These are phyloP conservation scores for Oenanthe sinensis DNA, from an alignment of 129 eudicot species.

Conservation along the genomic window DNA sequence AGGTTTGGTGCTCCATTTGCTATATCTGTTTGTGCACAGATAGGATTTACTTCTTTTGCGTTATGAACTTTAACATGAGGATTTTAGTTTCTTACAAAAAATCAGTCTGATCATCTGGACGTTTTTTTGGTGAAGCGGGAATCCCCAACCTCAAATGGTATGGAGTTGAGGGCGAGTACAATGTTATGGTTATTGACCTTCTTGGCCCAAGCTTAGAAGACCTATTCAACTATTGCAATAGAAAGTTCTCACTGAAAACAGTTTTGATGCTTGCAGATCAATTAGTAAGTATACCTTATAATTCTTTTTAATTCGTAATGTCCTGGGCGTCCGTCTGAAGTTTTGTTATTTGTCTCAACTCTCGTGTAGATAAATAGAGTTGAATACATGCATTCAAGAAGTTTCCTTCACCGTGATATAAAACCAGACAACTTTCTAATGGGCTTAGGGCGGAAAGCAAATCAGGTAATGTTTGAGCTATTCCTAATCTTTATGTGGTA, in stretches of 20 bases:
- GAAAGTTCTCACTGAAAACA: constrained; percentile 81
- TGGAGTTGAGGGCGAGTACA: constrained; percentile 90
- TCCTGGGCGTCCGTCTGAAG: constrained; percentile 8
- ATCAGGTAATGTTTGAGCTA: constrained; percentile 28
- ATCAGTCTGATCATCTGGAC: constrained; percentile 12
- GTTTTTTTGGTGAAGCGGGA: constrained; percentile 55
- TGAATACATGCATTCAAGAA: constrained; percentile 45
- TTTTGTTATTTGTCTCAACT: background rate
- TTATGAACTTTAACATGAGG: background rate
- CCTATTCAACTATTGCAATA: constrained; percentile 85
- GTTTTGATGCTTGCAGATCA: constrained; percentile 99
- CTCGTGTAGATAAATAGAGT: constrained; percentile 39
- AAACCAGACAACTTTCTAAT: constrained; percentile 50
- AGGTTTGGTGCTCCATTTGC: background rate
- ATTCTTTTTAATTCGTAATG: background rate
- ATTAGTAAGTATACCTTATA: constrained; percentile 43
- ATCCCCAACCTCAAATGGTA: constrained; percentile 92
- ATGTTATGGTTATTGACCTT: constrained; percentile 95
- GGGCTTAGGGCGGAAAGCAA: constrained; percentile 57
- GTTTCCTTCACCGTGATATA: constrained; percentile 54
- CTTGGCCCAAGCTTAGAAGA: constrained; percentile 98
- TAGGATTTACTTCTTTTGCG: background rate
- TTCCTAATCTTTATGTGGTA: background rate
- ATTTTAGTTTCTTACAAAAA: constrained; percentile 7
- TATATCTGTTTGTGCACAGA: background rate